Evolutionary conservation across 2,329 filamentous ascomycete genomes (phyloP).

Genomic region (Ophiostoma triangulosporum): DNA sequence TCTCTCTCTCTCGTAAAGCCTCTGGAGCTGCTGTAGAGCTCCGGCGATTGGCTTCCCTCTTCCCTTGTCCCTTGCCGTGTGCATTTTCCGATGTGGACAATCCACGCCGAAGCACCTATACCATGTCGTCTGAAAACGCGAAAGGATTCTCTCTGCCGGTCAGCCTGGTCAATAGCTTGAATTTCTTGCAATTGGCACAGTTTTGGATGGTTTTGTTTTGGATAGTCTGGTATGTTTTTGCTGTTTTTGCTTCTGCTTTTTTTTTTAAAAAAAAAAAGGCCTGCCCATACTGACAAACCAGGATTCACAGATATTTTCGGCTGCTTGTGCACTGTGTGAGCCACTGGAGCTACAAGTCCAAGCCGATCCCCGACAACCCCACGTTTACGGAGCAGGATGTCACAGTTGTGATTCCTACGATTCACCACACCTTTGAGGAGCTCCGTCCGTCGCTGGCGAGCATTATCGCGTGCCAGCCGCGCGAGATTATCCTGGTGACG

Average conservation of each 20-base stretch:
- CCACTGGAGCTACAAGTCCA: slow-evolving; percentile 78
- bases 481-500: slow-evolving; percentile 72
- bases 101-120: background rate
- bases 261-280: too few relatives aligned
- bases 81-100: background rate
- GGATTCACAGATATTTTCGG: slow-evolving; percentile 77
- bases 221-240: slow-evolving; percentile 30
- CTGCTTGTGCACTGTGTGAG: slow-evolving; percentile 73
- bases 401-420: slow-evolving; percentile 86
- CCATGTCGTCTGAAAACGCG: slow-evolving; percentile 5
- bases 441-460: slow-evolving; percentile 69
- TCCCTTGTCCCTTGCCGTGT: background rate
- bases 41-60: background rate
- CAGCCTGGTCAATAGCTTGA: background rate
- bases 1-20: background rate
- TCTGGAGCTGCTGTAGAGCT: background rate
- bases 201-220: slow-evolving; percentile 33
- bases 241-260: background rate
- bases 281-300: slow-evolving; percentile 22
- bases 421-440: slow-evolving; percentile 76
- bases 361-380: slow-evolving; percentile 70
- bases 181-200: slow-evolving; percentile 24
- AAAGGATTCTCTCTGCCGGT: background rate
- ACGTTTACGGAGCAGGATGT: slow-evolving; percentile 70
- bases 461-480: slow-evolving; percentile 56